Base-by-base conservation (phyloP, 257 asterid species). In the Solanum chiquidenum region DNA sequence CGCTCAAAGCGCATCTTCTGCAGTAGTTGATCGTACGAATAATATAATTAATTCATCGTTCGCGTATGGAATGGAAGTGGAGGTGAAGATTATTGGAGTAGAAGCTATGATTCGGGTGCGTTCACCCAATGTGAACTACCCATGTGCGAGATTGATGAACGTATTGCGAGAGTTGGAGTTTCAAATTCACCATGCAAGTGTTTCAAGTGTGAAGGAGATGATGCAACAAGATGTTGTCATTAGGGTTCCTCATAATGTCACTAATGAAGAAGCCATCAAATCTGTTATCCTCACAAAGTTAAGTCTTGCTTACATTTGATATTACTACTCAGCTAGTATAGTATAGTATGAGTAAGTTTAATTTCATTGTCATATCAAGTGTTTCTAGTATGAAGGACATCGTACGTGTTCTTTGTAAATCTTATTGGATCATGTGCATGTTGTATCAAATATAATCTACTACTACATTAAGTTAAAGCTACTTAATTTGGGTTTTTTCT, bases 211-310 rank as follows among this genome's bases (percentile, higher is more conserved):
- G 0, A 89, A 87, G 74, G 89, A 82, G 12, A 23, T 89, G 79
- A 90, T 93, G 93, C 82, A 89, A 14, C 95, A 93, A 75, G 90
- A 90, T 75, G 87, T 93, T 25, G 88, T 91, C 13, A 55, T 93
- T 25, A 87, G 77, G 87, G 31, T 88, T 87, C 92, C 91, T 3
- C 29, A 89, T n/a, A 89, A 88, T 58, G 29, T 90, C 66, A 20
- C 85, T 6, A 88, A 64, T 87, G 92, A 89, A 52, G 91, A 91
- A 44, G 91, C 88, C 40, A 74, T 93, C 14, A 91, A 87, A 88
- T 44, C 89, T 20, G 91, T 90, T 21, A 84, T 93, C 55, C 87
- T 86, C 35, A 31, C 62, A 82, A 89, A 75, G 23, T 80, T 88
- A 27, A 12, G 58, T 33, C 20, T 49, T 42, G 34, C 72, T 62